phyloP scores from a whole-genome alignment of 2,329 filamentous ascomycete genomes.

The Claviceps monticola region DNA sequence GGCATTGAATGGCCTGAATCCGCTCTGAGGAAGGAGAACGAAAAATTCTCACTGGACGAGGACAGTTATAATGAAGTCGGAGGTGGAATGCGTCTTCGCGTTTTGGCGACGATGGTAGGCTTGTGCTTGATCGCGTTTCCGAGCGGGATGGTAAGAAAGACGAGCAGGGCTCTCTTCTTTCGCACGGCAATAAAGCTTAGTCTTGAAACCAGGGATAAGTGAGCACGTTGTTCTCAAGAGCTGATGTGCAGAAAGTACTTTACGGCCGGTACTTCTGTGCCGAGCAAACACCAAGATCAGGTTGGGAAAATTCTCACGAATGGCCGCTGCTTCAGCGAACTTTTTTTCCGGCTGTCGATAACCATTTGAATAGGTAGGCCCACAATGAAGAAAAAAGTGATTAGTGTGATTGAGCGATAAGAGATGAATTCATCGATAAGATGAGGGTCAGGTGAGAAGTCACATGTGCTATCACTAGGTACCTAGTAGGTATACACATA shows the following conservation, averaged over 20 bases:
- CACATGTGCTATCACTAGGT: neutral
- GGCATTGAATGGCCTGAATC: constrained; percentile 10
- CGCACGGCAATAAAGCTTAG: neutral
- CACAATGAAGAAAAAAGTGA: constrained; percentile 2
- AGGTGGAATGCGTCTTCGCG: neutral
- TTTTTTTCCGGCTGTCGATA: constrained; percentile 16
- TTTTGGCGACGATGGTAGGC: neutral
- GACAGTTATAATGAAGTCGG: neutral
- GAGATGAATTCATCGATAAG: neutral
- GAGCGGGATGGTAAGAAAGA: neutral
- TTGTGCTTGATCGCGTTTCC: constrained; percentile 1
- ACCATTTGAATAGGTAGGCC: constrained; percentile 6
- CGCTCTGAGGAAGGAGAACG: neutral
- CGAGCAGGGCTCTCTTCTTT: neutral
- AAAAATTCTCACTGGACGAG: neutral
- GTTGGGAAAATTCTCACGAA: constrained; percentile 21
- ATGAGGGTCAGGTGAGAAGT: neutral
- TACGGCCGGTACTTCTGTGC: neutral
- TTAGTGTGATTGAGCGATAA: neutral
- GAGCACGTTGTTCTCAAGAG: neutral
- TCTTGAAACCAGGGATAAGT: neutral
- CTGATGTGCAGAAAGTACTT: neutral
- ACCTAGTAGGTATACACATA: too few species aligned
- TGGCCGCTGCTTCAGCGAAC: constrained; percentile 14
- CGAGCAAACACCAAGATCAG: constrained; percentile 5